Conservation (phyloP, 371 early-diverging fungal genomes). For the Mucor velutinosus region DNA sequence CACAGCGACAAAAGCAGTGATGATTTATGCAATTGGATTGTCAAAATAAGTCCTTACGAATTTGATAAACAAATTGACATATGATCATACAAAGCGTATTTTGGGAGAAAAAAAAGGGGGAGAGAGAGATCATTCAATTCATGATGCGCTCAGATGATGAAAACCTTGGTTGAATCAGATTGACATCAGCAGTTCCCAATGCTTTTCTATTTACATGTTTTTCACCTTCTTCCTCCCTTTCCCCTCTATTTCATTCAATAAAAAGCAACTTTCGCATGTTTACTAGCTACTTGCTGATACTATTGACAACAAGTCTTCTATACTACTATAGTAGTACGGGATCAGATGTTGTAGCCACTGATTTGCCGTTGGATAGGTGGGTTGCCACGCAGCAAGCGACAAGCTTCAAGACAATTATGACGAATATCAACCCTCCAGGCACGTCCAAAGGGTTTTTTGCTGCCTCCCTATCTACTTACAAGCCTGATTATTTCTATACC, state of each 20-base stretch:
- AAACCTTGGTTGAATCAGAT: background rate
- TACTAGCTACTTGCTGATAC: background rate
- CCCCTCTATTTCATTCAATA: background rate
- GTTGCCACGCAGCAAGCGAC: slow-evolving; percentile 22
- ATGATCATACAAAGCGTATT: background rate
- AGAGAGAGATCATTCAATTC: background rate
- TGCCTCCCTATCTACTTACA: slow-evolving; percentile 37
- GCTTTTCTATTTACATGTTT: background rate
- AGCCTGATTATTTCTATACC: slow-evolving; percentile 78
- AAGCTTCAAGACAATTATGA: slow-evolving; percentile 26
- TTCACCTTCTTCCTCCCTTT: background rate
- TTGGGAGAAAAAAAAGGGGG: background rate
- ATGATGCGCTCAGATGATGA: background rate
- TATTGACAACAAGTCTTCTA: background rate
- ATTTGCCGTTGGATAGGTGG: slow-evolving; percentile 15
- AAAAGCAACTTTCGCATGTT: background rate
- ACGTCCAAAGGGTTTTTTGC: slow-evolving; percentile 39
- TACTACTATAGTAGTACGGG: background rate
- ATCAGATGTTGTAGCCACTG: background rate
- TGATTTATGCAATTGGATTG: background rate
- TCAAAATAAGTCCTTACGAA: background rate
- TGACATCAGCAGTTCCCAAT: background rate
- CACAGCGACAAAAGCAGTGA: background rate
- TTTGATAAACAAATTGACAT: background rate
- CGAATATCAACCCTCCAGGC: slow-evolving; percentile 43